These are phyloP conservation scores for Buxus sempervirens DNA, from an alignment of 164 flowering plant species.

Conservation along the genomic window DNA sequence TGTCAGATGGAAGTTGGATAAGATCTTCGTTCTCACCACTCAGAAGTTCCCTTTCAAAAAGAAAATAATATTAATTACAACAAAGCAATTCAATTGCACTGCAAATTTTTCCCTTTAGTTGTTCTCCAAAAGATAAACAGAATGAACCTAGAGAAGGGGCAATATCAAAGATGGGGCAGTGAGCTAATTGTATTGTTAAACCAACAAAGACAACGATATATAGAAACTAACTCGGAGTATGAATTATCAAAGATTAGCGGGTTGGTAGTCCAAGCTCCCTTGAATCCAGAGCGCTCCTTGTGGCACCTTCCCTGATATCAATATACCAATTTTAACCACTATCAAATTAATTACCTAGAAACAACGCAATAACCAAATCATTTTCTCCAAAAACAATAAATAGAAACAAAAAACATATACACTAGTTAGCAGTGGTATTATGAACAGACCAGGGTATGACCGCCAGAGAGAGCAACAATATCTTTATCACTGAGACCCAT, in stretches of 20 bases:
- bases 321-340: too few species aligned
- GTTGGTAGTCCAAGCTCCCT: slow-evolving; percentile 59
- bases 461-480: slow-evolving; percentile 62
- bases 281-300: slow-evolving; percentile 64
- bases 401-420: neutral
- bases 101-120: too few species aligned
- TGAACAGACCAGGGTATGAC: slow-evolving; percentile 44
- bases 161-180: too few species aligned
- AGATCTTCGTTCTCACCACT: slow-evolving; percentile 54
- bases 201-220: too few species aligned
- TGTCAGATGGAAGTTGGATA: slow-evolving; percentile 53
- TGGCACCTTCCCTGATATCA: slow-evolving; percentile 56
- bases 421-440: too few species aligned
- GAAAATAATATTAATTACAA: too few species aligned
- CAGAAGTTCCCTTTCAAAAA: slow-evolving; percentile 35
- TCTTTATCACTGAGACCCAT: slow-evolving; percentile 60
- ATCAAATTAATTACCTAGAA: too few species aligned
- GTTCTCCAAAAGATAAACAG: too few species aligned
- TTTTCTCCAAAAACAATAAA: neutral
- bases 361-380: neutral
- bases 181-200: too few species aligned
- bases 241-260: slow-evolving; percentile 58
- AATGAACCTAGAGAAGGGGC: too few species aligned
- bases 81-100: too few species aligned
- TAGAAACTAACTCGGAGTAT: slow-evolving; percentile 39